Conservation (phyloP, 352 stramenopile species). For the Plasmopara muralis region DNA sequence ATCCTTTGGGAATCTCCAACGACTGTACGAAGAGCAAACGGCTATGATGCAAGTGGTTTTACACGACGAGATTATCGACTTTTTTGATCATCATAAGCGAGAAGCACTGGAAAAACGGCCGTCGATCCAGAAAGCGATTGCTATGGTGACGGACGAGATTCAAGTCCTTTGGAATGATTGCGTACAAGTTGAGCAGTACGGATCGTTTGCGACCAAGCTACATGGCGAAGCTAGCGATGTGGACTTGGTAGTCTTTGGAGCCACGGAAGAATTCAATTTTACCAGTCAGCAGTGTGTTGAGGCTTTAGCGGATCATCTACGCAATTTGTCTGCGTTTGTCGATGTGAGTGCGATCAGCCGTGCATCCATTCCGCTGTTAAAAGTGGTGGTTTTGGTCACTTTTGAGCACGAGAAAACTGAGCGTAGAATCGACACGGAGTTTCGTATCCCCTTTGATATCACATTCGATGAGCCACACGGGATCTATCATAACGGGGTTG, state of each 20-base stretch:
- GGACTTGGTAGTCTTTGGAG: slow-evolving; percentile 74
- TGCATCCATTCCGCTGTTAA: slow-evolving; percentile 70
- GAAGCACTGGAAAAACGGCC: slow-evolving; percentile 28
- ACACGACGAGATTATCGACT: slow-evolving; percentile 70
- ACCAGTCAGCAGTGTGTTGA: slow-evolving; percentile 55
- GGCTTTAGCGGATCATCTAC: slow-evolving; percentile 24
- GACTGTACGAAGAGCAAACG: slow-evolving; percentile 77
- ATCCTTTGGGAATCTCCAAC: slow-evolving; percentile 61
- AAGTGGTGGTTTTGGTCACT: slow-evolving; percentile 50
- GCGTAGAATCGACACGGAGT: not conserved
- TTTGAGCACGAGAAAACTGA: slow-evolving; percentile 7
- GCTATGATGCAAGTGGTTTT: slow-evolving; percentile 69
- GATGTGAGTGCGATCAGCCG: slow-evolving; percentile 68
- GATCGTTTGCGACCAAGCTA: slow-evolving; percentile 66
- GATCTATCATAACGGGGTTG: slow-evolving; percentile 60
- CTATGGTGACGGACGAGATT: slow-evolving; percentile 38
- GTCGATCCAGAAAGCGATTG: slow-evolving; percentile 52
- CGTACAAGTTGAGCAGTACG: slow-evolving; percentile 57
- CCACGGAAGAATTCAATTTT: slow-evolving; percentile 35
- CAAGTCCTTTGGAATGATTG: slow-evolving; percentile 38
- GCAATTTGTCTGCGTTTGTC: slow-evolving; percentile 23
- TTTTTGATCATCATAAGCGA: slow-evolving; percentile 39
- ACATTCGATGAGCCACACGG: slow-evolving; percentile 70
- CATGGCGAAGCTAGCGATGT: slow-evolving; percentile 64
- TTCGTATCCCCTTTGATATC: slow-evolving; percentile 73